phyloP scores from a whole-genome alignment of 176 grass and related monocot species.

The Aegilops sharonensis region DNA sequence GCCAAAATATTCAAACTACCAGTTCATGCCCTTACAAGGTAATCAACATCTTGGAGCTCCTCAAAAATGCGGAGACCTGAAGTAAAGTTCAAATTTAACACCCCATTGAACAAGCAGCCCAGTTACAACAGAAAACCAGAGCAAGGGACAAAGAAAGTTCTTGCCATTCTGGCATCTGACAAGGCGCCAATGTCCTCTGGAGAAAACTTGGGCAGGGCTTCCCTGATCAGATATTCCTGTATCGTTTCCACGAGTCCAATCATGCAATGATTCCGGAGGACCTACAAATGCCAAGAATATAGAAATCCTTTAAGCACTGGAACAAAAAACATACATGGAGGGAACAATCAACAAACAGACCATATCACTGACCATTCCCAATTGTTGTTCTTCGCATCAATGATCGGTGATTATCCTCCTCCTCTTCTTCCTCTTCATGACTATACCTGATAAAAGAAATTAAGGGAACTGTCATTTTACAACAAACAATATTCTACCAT shows the following conservation, averaged over 20 bases:
- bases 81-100: slow-evolving; percentile 28
- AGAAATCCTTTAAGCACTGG: slow-evolving; percentile 18
- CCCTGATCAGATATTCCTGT: slow-evolving; percentile 52
- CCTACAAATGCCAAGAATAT: slow-evolving; percentile 50
- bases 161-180: slow-evolving; percentile 98
- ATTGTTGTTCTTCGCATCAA: slow-evolving; percentile 89
- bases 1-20: slow-evolving; percentile 22
- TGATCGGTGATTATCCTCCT: slow-evolving; percentile 57
- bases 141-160: slow-evolving; percentile 27
- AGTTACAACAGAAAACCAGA: slow-evolving; percentile 16
- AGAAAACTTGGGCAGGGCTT: slow-evolving; percentile 81
- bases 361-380: slow-evolving; percentile 72
- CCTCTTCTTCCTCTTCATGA: slow-evolving; percentile 77
- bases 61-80: slow-evolving; percentile 94
- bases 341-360: slow-evolving; percentile 19
- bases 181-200: slow-evolving; percentile 95
- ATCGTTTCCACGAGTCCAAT: slow-evolving; percentile 89
- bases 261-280: slow-evolving; percentile 83
- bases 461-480: slow-evolving; percentile 23
- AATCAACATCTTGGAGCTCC: slow-evolving; percentile 95
- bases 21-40: slow-evolving; percentile 75
- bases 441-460: slow-evolving; percentile 63
- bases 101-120: not conserved
- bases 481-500: slow-evolving; percentile 4
- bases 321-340: not conserved